Percentiles rank a stretch among this genome's conserved stretches.
phyloP scores from a whole-genome alignment of 257 asterid genomes.

The Rauvolfia tetraphylla region DNA sequence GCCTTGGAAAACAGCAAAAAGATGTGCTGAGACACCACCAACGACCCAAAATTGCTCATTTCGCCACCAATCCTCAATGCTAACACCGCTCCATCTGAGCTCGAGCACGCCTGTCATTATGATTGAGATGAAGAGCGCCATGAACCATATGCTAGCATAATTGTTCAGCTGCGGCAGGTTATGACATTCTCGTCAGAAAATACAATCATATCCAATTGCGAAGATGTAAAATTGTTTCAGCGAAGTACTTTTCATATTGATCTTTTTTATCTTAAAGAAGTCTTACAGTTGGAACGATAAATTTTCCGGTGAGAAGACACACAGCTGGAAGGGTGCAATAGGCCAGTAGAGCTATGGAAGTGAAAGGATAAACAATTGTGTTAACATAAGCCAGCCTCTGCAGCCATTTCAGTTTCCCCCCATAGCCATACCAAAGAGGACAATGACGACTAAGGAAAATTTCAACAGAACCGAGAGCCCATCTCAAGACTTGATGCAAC shows the following conservation, averaged over 20 bases:
- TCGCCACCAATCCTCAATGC: slow-evolving; percentile 93
- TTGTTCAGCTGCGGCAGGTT: slow-evolving; percentile 57
- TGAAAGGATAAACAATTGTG: slow-evolving; percentile 83
- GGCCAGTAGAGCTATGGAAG: slow-evolving; percentile 73
- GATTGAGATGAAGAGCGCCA: slow-evolving; percentile 80
- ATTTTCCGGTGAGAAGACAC: slow-evolving; percentile 84
- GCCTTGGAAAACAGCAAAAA: slow-evolving; percentile 85
- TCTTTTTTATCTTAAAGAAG: background rate
- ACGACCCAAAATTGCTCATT: slow-evolving; percentile 91
- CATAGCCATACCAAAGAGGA: slow-evolving; percentile 84
- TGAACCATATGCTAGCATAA: slow-evolving; percentile 72
- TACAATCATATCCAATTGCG: background rate
- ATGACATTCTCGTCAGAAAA: slow-evolving; percentile 11
- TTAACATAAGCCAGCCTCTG: slow-evolving; percentile 75
- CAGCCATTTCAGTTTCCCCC: slow-evolving; percentile 71
- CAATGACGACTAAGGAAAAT: slow-evolving; percentile 87
- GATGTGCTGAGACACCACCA: slow-evolving; percentile 80
- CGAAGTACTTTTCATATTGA: background rate
- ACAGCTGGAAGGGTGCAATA: slow-evolving; percentile 84
- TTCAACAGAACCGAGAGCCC: slow-evolving; percentile 93
- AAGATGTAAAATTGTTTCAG: background rate
- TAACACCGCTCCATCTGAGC: slow-evolving; percentile 81
- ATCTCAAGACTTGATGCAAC: slow-evolving; percentile 83
- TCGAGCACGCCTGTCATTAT: slow-evolving; percentile 67
- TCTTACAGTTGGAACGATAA: slow-evolving; percentile 79